A percentile compares a stretch with the other conserved stretches of the same genome.
Evolutionary conservation across 305 asterid species (phyloP).

Genomic region (Salvia sclarea): DNA sequence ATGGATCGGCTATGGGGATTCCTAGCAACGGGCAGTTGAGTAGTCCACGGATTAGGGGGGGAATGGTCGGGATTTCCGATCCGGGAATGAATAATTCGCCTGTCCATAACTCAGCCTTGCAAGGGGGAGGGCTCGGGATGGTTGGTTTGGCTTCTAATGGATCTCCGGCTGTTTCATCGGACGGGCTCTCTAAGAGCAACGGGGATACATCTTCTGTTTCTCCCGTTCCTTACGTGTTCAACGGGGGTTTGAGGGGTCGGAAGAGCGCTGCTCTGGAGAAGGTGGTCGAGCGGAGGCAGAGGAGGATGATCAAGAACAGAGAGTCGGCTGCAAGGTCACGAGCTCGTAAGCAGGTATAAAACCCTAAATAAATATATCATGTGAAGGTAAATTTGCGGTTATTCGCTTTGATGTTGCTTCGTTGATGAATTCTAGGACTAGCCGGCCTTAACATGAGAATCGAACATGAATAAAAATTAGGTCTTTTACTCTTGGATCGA

Average conservation of each 20-base stretch:
- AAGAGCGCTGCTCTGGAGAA: constrained; percentile 75
- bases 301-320: constrained; percentile 70
- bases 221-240: constrained; percentile 76
- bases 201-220: constrained; percentile 75
- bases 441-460: neutral
- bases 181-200: constrained; percentile 65
- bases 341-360: constrained; percentile 93
- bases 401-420: neutral
- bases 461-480: neutral
- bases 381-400: neutral
- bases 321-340: constrained; percentile 99
- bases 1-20: constrained; percentile 63
- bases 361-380: neutral
- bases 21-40: constrained; percentile 46
- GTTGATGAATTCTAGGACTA: constrained; percentile 1
- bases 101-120: constrained; percentile 43
- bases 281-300: constrained; percentile 95
- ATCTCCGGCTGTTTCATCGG: constrained; percentile 79
- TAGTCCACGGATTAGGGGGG: constrained; percentile 56
- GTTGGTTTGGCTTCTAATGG: constrained; percentile 62
- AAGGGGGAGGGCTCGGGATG: constrained; percentile 62
- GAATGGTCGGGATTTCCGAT: constrained; percentile 56
- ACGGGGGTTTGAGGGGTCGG: constrained; percentile 74
- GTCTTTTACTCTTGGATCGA: neutral
- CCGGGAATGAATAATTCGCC: constrained; percentile 40